Percentiles rank a stretch among this genome's conserved stretches.
phyloP scores from a whole-genome alignment of 75 land plant species.

The Larix kaempferi region DNA sequence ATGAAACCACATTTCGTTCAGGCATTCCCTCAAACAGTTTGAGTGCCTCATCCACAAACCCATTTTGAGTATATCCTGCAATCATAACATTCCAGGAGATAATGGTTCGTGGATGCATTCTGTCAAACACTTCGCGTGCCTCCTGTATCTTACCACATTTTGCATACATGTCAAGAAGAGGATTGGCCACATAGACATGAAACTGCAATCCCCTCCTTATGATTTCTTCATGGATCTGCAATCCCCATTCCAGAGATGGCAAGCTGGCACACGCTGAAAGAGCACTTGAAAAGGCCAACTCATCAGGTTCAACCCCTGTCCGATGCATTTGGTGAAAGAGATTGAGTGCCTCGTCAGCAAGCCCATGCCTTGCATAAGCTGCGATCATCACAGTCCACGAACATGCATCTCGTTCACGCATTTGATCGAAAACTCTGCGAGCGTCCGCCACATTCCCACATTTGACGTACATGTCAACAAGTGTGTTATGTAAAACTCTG shows the following conservation, averaged over 20 bases:
- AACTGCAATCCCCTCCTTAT: conserved; percentile 20
- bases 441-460: conserved; percentile 19
- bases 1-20: conserved; percentile 47
- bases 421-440: conserved; percentile 11
- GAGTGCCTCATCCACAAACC: conserved; percentile 28
- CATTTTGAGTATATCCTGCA: conserved; percentile 45
- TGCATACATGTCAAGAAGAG: conserved; percentile 67
- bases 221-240: conserved; percentile 41
- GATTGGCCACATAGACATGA: conserved; percentile 31
- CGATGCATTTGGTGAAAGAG: conserved; percentile 39
- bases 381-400: conserved; percentile 59
- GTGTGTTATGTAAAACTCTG: conserved; percentile 3
- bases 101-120: conserved; percentile 32
- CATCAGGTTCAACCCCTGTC: conserved; percentile 30
- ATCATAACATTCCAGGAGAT: conserved; percentile 70
- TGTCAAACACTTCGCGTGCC: conserved; percentile 28
- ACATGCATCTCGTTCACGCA: conserved; percentile 16
- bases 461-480: conserved; percentile 24
- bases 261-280: conserved; percentile 56
- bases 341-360: conserved; percentile 32
- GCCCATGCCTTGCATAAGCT: conserved; percentile 36
- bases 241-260: conserved; percentile 21
- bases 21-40: conserved; percentile 48
- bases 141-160: conserved; percentile 40
- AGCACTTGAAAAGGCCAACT: conserved; percentile 38